Conservation (phyloP, 2,329 filamentous ascomycete species). For the Hymenoscyphus scutula region DNA sequence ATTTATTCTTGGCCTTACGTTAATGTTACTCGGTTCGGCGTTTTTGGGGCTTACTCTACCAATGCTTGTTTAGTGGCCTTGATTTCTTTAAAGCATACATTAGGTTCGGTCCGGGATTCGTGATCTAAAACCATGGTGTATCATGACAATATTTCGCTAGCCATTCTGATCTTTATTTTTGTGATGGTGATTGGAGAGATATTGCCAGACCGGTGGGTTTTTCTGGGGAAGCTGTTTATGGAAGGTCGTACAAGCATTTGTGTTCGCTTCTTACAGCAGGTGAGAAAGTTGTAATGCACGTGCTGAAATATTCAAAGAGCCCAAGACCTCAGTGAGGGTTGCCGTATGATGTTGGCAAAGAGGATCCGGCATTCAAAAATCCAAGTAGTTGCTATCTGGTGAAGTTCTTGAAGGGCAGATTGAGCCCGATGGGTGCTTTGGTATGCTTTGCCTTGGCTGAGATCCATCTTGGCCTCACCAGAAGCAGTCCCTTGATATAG, state of each 20-base stretch:
- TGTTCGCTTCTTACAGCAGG: background rate
- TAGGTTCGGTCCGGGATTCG: background rate
- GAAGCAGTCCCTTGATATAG: background rate
- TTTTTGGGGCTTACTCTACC: background rate
- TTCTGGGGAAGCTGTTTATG: background rate
- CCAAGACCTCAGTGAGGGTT: constrained; percentile 2
- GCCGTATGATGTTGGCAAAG: constrained; percentile 1
- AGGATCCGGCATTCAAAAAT: background rate
- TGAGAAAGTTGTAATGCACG: background rate
- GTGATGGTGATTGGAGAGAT: background rate
- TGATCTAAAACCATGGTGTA: constrained; percentile 1
- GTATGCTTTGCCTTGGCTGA: background rate
- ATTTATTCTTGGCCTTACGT: background rate
- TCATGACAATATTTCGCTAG: background rate
- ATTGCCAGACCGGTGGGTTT: background rate
- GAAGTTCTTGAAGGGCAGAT: background rate
- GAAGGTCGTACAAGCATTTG: background rate
- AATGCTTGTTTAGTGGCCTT: background rate
- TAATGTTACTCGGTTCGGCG: background rate
- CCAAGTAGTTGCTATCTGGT: background rate
- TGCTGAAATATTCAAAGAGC: background rate
- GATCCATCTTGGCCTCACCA: background rate
- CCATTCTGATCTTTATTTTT: background rate
- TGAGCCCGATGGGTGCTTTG: background rate
- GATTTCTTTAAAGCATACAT: background rate